Percentiles rank a stretch among this genome's conserved stretches.
phyloP scores from a whole-genome alignment of 2,329 filamentous ascomycete species.

The Penicillium vulpinum region DNA sequence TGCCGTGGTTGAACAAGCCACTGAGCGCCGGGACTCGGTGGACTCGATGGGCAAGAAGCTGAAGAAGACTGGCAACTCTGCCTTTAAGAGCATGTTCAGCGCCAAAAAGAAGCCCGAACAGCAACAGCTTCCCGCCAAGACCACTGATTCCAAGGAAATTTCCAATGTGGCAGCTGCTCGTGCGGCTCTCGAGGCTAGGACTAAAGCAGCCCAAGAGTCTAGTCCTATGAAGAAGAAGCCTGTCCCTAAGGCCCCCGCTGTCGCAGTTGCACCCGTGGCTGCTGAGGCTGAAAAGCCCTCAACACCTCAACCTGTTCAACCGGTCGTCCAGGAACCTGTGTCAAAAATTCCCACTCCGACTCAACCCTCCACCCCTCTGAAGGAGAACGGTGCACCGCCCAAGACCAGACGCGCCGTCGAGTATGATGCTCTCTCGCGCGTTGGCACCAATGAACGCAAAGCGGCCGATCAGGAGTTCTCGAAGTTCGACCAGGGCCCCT shows the following conservation, averaged over 20 bases:
- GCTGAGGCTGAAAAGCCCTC: conserved; percentile 9
- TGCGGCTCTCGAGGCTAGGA: conserved; percentile 43
- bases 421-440: conserved; percentile 59
- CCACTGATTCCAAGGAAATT: conserved; percentile 30
- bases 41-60: conserved; percentile 45
- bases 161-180: conserved; percentile 46
- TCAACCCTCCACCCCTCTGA: conserved; percentile 3
- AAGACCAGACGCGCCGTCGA: conserved; percentile 52
- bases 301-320: conserved; percentile 10
- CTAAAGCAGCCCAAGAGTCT: conserved; percentile 35
- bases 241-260: conserved; percentile 20
- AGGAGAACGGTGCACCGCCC: conserved; percentile 32
- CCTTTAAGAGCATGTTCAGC: conserved; percentile 48
- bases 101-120: conserved; percentile 41
- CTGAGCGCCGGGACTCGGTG: conserved; percentile 34
- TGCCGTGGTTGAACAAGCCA: conserved; percentile 21
- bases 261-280: conserved; percentile 1
- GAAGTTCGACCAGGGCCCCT: conserved; percentile 83
- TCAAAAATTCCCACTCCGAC: not conserved
- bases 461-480: conserved; percentile 55
- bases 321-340: conserved; percentile 26
- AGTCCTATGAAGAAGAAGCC: conserved; percentile 39
- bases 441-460: conserved; percentile 54
- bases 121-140: conserved; percentile 35
- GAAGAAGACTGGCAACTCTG: conserved; percentile 42